These are phyloP conservation scores for Gossypium sturtianum DNA, from an alignment of 345 rosid genomes.

Conservation along the genomic window DNA sequence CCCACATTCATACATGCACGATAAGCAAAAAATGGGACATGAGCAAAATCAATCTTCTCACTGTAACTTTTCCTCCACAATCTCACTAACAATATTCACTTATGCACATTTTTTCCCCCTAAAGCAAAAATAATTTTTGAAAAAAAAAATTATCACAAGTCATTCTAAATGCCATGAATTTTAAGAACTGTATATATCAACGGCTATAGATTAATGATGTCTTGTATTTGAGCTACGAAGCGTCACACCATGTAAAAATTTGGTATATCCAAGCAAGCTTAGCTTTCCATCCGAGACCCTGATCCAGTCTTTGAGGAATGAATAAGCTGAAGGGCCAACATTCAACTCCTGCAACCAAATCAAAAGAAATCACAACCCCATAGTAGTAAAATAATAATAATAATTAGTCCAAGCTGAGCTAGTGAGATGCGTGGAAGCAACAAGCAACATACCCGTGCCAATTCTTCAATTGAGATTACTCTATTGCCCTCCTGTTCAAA, in stretches of 20 bases:
- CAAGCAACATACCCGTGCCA: constrained; percentile 51
- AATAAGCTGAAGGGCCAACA: constrained; percentile 76
- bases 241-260: constrained; percentile 80
- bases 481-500: constrained; percentile 75
- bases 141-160: background rate
- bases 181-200: constrained; percentile 20
- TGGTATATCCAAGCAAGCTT: constrained; percentile 70
- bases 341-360: constrained; percentile 41
- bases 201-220: constrained; percentile 40
- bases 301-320: constrained; percentile 74
- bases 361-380: background rate
- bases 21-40: background rate
- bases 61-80: background rate
- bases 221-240: constrained; percentile 70
- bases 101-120: constrained; percentile 6
- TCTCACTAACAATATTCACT: constrained; percentile 3
- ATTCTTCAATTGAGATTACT: constrained; percentile 61
- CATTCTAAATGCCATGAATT: constrained; percentile 6
- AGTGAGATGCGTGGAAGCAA: background rate
- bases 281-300: constrained; percentile 79
- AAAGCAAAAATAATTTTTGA: background rate
- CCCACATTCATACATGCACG: background rate
- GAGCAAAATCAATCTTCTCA: background rate
- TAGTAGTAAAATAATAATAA: background rate
- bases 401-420: background rate